Percentiles rank a stretch among this genome's conserved stretches.
These are phyloP conservation scores for Ophiostoma piceae DNA, from an alignment of 2,329 filamentous ascomycete species.

Conservation along the genomic window DNA sequence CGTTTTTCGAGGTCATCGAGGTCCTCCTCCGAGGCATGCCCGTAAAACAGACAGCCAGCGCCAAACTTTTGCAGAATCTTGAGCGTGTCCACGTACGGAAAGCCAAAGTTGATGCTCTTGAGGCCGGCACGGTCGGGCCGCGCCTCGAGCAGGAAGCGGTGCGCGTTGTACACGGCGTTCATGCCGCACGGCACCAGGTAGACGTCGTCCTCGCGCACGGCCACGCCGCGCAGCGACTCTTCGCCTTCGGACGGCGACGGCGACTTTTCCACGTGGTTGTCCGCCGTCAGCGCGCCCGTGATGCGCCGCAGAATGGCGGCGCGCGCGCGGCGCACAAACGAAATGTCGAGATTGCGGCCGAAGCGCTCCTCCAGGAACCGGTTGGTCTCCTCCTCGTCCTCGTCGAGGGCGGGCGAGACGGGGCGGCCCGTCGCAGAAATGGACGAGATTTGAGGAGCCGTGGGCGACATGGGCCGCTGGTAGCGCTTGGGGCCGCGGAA, in stretches of 20 bases:
- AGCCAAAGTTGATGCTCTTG: constrained; percentile 89
- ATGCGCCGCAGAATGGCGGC: constrained; percentile 82
- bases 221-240: constrained; percentile 53
- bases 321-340: constrained; percentile 74
- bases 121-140: constrained; percentile 46
- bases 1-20: constrained; percentile 75
- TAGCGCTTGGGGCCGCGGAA: constrained; percentile 76
- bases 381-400: constrained; percentile 56
- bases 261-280: constrained; percentile 53
- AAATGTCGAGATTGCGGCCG: constrained; percentile 79
- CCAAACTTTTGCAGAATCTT: constrained; percentile 95
- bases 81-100: constrained; percentile 93
- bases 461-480: constrained; percentile 51
- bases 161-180: constrained; percentile 89
- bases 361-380: constrained; percentile 92
- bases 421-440: background rate
- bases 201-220: constrained; percentile 77
- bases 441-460: constrained; percentile 18
- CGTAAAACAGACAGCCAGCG: constrained; percentile 82
- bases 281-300: constrained; percentile 71
- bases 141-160: constrained; percentile 64
- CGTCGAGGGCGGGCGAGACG: constrained; percentile 25
- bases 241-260: background rate
- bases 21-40: constrained; percentile 68
- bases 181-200: constrained; percentile 87